Base-by-base conservation (phyloP, 2,329 filamentous ascomycete genomes). In the Zarea fungicola region DNA sequence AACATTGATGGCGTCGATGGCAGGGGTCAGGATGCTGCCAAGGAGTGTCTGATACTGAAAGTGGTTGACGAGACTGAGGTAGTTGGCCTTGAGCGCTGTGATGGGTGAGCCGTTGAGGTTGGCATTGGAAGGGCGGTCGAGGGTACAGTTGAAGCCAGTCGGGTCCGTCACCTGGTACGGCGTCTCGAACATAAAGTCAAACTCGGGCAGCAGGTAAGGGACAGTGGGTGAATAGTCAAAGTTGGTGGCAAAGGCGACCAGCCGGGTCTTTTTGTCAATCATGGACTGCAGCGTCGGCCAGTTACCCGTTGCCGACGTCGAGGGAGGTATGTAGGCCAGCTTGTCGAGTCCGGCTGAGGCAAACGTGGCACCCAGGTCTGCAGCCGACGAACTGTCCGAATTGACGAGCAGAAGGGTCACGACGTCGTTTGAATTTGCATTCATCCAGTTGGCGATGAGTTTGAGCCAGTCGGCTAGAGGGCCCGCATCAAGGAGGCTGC, bases 1-100 rank as follows among this genome's bases (percentile, higher is more conserved):
- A 9, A 72, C 77, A 8, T 69, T 67, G 54, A 86, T 77, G 57
- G 77, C 72, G 54, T 69, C 73, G n/a, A 76, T 70, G 55, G 85
- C 78, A 2, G 85, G 85, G 34, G 81, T 70, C 54, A 78, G 67
- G 58, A 88, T 78, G 51, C 72, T 73, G 4, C 75, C 65, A n/a
- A 71, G 62, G 19, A 81, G 61, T 5, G 62, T 66, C 50, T 74
- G 69, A 70, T 91, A 83, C 46, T 85, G 76, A 71, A 93, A 92
- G 69, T 93, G 88, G 72, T 93, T 93, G 71, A 88, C 76, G 9
- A 93, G 71, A 22, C 87, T 81, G 63, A 93, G 75, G 57, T 81
- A 76, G 56, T 78, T 78, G 1, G 74, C 72, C 0, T 71, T 60
- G 22, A 86, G 60, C 2, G 84, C 86, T 1, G 71, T 59, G 14